A percentile compares a stretch with the other conserved stretches of the same genome.
Evolutionary conservation across 345 rosid species (phyloP).

Genomic region (Geranium brycei): DNA sequence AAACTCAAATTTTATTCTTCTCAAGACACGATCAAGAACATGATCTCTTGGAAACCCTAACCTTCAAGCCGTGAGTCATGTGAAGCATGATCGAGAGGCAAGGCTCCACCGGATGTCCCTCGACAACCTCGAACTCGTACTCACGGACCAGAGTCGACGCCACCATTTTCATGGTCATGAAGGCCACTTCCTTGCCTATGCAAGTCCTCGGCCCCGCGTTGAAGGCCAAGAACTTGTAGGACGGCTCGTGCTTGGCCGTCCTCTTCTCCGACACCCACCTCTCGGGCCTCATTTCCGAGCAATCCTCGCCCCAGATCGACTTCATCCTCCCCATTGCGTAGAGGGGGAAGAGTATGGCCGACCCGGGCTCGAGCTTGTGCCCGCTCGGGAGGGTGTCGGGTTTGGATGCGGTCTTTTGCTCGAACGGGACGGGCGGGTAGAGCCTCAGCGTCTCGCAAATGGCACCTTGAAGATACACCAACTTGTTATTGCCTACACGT

Average conservation of each 20-base stretch:
- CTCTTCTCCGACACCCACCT: slow-evolving; percentile 69
- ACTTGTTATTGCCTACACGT: slow-evolving; percentile 1
- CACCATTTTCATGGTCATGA: slow-evolving; percentile 82
- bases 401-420: slow-evolving; percentile 68
- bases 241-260: slow-evolving; percentile 46
- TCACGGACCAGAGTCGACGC: slow-evolving; percentile 65
- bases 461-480: slow-evolving; percentile 19
- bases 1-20: too few relatives aligned
- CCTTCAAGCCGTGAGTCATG: slow-evolving; percentile 77
- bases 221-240: slow-evolving; percentile 76
- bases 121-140: slow-evolving; percentile 48
- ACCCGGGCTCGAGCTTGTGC: slow-evolving; percentile 76
- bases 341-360: slow-evolving; percentile 67
- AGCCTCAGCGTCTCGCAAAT: slow-evolving; percentile 65
- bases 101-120: slow-evolving; percentile 75
- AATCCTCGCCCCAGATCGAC: slow-evolving; percentile 85
- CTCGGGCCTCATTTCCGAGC: slow-evolving; percentile 72
- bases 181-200: slow-evolving; percentile 74
- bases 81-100: slow-evolving; percentile 19
- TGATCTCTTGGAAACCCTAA: slow-evolving; percentile 31
- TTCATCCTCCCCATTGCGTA: slow-evolving; percentile 85
- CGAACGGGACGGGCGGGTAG: slow-evolving; percentile 88
- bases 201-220: slow-evolving; percentile 92
- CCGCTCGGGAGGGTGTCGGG: slow-evolving; percentile 77
- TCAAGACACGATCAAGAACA: too few relatives aligned